Evolutionary conservation across 257 asterid species (phyloP), one percentile per base, ranked within the genome.

Genomic region (Solanum sitiens): DNA sequence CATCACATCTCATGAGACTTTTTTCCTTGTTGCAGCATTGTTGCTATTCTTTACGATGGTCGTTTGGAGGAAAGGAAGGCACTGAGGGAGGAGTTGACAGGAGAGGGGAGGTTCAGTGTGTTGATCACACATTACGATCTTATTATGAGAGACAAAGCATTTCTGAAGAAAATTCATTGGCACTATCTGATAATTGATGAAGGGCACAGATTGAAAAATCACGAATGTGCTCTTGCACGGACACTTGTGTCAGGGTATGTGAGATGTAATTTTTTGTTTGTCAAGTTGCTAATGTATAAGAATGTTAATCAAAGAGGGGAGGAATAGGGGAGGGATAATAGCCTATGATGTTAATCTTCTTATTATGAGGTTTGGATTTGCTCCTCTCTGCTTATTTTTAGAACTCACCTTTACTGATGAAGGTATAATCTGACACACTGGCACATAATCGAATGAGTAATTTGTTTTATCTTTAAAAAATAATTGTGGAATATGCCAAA

Each of bases 81-180:
- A 88, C 87, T 97, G 92, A 93, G 95, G 89, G 99, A 97, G 88
- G 97, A 94, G 89, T 96, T 85, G 86, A 92, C 96, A 42, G 98
- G 98, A 86, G 99, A 97, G 84, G 99, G 99, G 90, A 97, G 92
- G 92, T 97, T 96, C 92, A 95, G 88, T 91, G 99, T 96, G 85
- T 85, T 97, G 94, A 94, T 97, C 83, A 97, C 99, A 42, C 99
- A 96, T 93, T 97, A 97, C 86, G 99, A 97, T 91, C 98, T 97
- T 88, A 93, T 97, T 71, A 97, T 96, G 87, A 94, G 99, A 92
- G 99, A 97, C 92, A 96, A 94, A 92, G 91, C 98, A 88, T 95
- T 94, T 90, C 89, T 97, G 91, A 97, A 89, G 94, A 96, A 97
- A 91, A 96, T 95, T 89, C 96, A 94, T 87, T 97, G 99, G 99